A percentile compares a stretch with the other conserved stretches of the same genome.
These are phyloP conservation scores for Dittrichia graveolens DNA, from an alignment of 129 eudicot genomes.

Conservation along the genomic window DNA sequence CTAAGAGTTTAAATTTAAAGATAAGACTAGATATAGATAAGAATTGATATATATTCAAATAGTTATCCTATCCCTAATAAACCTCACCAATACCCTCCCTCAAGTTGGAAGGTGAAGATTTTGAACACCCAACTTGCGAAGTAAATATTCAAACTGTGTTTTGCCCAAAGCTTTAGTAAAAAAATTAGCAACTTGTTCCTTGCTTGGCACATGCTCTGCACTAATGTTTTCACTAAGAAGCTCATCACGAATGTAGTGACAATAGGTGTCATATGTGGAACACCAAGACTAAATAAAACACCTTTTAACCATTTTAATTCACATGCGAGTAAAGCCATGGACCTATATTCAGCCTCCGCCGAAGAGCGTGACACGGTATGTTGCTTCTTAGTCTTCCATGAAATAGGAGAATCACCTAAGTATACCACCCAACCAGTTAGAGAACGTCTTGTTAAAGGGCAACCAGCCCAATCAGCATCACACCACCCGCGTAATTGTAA, in stretches of 20 bases:
- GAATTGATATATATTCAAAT: too few species aligned
- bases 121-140: constrained; percentile 9
- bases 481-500: background rate
- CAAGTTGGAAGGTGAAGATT: constrained; percentile 4
- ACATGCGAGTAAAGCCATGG: background rate
- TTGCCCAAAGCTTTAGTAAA: constrained; percentile 8
- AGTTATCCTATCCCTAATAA: too few species aligned
- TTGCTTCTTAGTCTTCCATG: constrained; percentile 1
- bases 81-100: background rate
- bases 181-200: background rate
- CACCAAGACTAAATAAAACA: background rate
- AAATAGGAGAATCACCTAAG: background rate
- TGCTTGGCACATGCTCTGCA: background rate
- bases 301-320: constrained; percentile 16
- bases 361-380: background rate
- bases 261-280: background rate
- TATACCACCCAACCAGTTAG: background rate
- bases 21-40: too few species aligned
- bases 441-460: background rate
- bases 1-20: too few species aligned
- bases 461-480: constrained; percentile 2
- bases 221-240: background rate
- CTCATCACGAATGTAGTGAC: constrained; percentile 4
- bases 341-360: background rate
- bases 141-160: constrained; percentile 4